A percentile compares a stretch with the other conserved stretches of the same genome.
Evolutionary conservation across 1,284 basidiomycete species (phyloP).

Genomic region (Nidula niveotomentosa): DNA sequence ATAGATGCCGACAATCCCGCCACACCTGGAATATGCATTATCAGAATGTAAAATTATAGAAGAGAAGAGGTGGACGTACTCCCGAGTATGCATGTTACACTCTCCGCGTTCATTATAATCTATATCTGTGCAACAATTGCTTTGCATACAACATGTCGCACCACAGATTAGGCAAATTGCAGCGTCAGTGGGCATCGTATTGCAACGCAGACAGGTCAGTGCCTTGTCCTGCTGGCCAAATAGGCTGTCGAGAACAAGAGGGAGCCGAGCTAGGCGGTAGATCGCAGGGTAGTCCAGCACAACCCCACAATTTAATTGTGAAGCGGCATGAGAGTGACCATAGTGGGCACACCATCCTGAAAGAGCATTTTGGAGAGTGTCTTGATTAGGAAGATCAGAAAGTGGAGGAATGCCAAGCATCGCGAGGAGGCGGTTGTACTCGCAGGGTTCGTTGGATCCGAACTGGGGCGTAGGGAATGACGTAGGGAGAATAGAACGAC

Average conservation of each 20-base stretch:
- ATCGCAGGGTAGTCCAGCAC: conserved; percentile 82
- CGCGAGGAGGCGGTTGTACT: conserved; percentile 80
- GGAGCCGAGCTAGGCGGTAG: conserved; percentile 86
- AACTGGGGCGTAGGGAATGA: conserved; percentile 53
- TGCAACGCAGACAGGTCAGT: conserved; percentile 77
- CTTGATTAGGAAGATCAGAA: conserved; percentile 74
- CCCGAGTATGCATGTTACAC: conserved; percentile 94
- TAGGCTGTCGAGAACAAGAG: conserved; percentile 80
- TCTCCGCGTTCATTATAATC: conserved; percentile 72
- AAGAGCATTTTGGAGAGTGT: conserved; percentile 79
- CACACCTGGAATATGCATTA: conserved; percentile 63
- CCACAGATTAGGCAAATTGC: conserved; percentile 95
- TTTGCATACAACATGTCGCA: conserved; percentile 86
- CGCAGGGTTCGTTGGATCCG: conserved; percentile 43
- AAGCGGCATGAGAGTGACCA: conserved; percentile 70
- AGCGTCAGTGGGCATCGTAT: conserved; percentile 80
- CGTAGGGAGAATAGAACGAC: conserved; percentile 70
- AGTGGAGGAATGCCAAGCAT: conserved; percentile 80
- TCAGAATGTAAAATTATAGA: conserved; percentile 4
- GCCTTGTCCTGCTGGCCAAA: conserved; percentile 72
- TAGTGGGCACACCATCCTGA: conserved; percentile 86
- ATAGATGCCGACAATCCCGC: conserved; percentile 86
- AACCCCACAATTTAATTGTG: conserved; percentile 73
- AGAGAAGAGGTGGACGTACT: conserved; percentile 54
- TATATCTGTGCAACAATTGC: conserved; percentile 86